Evolutionary conservation across 768 basidiomycete genomes (phyloP), one percentile per base, ranked within the genome.

Genomic region (Hypsizygus marmoreus): DNA sequence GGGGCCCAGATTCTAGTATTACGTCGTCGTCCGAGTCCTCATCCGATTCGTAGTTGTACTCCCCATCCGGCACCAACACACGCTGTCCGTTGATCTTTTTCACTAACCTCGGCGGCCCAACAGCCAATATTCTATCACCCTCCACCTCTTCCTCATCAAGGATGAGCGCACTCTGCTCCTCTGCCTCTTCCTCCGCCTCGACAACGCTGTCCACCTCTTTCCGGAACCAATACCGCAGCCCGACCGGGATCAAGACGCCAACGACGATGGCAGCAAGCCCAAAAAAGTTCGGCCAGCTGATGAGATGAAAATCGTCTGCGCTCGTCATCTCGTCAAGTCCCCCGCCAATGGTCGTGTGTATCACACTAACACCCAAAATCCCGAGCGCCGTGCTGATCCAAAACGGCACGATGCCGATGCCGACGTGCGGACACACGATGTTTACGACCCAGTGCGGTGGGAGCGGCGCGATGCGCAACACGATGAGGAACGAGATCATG

Each of bases 361-460:
- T 98, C 53, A 94, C 90, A 1, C 83, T 83, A 33, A 93, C 88
- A 39, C 94, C 95, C 32, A 93, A 77, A 54, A 97, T 90, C 1
- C 92, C 95, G 31, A 97, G 74, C 67, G 88, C 93, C 1, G 92
- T 94, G 61, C 84, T 88, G 45, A 79, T 68, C 92, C 93, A 98
- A 68, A 98, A 98, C 0, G 88, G 81, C 31, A 87, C 67, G 43
- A 93, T 65, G 8, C 82, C 79, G 51, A 98, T 95, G 24, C 92
- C 91, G 22, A 98, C 80, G 58, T 98, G 95, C 1, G 95, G 95
- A 51, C 89, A 90, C 7, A 97, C 72, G 47, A 97, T 76, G 61
- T 97, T 97, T 53, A 95, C 84, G 25, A 97, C 88, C 95, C 95
- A 97, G 58, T 97, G 95, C 4, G 95, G 95, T 23, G 95, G 95